phyloP scores from a whole-genome alignment of 805 yeast species.

The Kockiozyma suomiensis region DNA sequence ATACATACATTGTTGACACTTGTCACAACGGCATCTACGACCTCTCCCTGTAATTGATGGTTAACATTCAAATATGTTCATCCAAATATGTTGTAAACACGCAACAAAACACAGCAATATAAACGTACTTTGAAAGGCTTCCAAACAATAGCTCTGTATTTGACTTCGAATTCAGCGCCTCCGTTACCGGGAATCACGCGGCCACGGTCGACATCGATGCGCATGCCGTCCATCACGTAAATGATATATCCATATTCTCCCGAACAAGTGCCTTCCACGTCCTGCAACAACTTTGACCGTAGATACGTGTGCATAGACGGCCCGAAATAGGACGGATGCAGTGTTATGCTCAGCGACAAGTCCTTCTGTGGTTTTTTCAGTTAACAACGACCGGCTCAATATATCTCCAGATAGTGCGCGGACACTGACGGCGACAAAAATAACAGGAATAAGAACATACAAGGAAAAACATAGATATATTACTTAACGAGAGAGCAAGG shows the following conservation, averaged over 20 bases:
- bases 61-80: not conserved
- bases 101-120: not conserved
- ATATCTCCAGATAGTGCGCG: no score
- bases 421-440: not conserved
- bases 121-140: slow-evolving; percentile 75
- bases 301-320: slow-evolving; percentile 96
- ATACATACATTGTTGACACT: slow-evolving; percentile 67
- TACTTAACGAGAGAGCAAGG: not conserved
- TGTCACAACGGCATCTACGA: slow-evolving; percentile 94
- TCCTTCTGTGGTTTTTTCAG: slow-evolving; percentile 57
- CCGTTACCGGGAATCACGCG: slow-evolving; percentile 88
- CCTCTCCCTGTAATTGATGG: slow-evolving; percentile 78
- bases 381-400: not conserved
- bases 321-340: slow-evolving; percentile 97
- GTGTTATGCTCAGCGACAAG: slow-evolving; percentile 83
- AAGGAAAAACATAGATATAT: slow-evolving; percentile 24
- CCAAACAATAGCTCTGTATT: slow-evolving; percentile 96
- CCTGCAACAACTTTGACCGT: slow-evolving; percentile 85
- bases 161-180: slow-evolving; percentile 93
- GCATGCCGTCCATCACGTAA: slow-evolving; percentile 92
- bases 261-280: slow-evolving; percentile 98
- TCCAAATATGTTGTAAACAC: not conserved
- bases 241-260: slow-evolving; percentile 98
- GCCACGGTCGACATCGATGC: slow-evolving; percentile 94
- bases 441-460: slow-evolving; percentile 7